These are phyloP conservation scores for Diaporthe sp. DNA, from an alignment of 2,329 filamentous ascomycete genomes.

Conservation along the genomic window DNA sequence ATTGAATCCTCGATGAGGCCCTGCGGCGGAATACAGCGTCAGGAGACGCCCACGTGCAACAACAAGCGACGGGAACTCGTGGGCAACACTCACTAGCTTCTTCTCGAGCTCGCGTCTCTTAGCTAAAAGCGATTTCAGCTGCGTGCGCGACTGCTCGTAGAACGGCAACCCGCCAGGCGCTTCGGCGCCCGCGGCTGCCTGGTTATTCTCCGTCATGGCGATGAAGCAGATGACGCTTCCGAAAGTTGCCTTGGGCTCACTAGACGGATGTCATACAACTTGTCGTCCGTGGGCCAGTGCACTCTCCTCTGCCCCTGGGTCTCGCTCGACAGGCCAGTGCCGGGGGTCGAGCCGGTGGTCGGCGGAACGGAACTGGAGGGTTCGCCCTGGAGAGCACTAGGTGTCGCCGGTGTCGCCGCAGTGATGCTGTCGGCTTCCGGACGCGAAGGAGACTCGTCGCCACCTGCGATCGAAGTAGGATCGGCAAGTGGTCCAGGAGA, in stretches of 20 bases:
- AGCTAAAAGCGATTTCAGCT: slow-evolving; percentile 75
- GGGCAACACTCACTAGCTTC: slow-evolving; percentile 47
- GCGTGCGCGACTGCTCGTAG: slow-evolving; percentile 79
- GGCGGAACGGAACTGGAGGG: not conserved
- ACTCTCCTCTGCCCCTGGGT: not conserved
- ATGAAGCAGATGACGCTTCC: slow-evolving; percentile 18
- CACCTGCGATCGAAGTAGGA: slow-evolving; percentile 13
- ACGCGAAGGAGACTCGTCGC: not conserved
- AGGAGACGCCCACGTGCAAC: not conserved
- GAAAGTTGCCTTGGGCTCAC: not conserved
- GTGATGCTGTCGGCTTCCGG: not conserved
- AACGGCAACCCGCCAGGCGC: slow-evolving; percentile 68
- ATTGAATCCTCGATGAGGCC: slow-evolving; percentile 79
- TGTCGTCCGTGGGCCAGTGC: slow-evolving; percentile 12
- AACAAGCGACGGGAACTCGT: no score
- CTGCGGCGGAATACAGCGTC: slow-evolving; percentile 37
- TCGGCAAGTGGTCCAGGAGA: not conserved
- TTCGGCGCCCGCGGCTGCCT: slow-evolving; percentile 53
- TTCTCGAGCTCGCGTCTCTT: slow-evolving; percentile 71
- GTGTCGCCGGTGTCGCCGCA: not conserved
- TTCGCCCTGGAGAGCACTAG: not conserved
- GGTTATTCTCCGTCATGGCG: slow-evolving; percentile 50
- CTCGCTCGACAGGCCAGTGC: slow-evolving; percentile 1
- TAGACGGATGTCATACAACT: slow-evolving; percentile 26
- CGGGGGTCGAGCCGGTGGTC: not conserved